Conservation (phyloP, 2,329 filamentous ascomycete genomes). For the Arthrobotrys iridis region DNA sequence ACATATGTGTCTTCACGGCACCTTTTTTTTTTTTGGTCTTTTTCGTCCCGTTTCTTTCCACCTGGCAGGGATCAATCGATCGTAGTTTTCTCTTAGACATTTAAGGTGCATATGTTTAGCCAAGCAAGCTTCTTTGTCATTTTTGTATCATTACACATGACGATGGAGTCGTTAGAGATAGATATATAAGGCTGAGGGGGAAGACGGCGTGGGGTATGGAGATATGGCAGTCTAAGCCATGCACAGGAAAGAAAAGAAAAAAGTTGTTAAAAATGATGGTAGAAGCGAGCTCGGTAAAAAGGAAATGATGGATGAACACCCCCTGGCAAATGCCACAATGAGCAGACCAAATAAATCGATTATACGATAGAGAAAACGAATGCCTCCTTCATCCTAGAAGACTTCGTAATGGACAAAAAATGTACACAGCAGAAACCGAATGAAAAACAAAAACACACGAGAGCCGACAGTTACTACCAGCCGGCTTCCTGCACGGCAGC, state of each 20-base stretch:
- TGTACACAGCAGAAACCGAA: constrained; percentile 43
- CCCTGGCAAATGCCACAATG: constrained; percentile 51
- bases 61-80: constrained; percentile 7
- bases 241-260: constrained; percentile 14
- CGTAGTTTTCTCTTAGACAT: constrained; percentile 5
- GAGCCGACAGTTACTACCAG: constrained; percentile 36
- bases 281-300: constrained; percentile 42
- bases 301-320: constrained; percentile 34
- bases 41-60: neutral
- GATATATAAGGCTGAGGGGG: constrained; percentile 26
- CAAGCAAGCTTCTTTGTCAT: constrained; percentile 47
- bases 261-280: constrained; percentile 9
- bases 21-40: neutral
- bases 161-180: constrained; percentile 17
- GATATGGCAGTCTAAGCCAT: constrained; percentile 5
- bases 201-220: constrained; percentile 13
- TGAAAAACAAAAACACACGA: constrained; percentile 17
- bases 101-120: constrained; percentile 18
- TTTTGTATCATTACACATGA: constrained; percentile 53
- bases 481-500: constrained; percentile 22
- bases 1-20: constrained; percentile 18
- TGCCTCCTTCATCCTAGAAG: constrained; percentile 14
- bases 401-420: constrained; percentile 29
- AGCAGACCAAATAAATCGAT: constrained; percentile 37
- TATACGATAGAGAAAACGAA: constrained; percentile 36